Evolutionary conservation across 1,284 basidiomycete species (phyloP), one percentile per base, ranked within the genome.

Genomic region (Rhodotorula sp.): DNA sequence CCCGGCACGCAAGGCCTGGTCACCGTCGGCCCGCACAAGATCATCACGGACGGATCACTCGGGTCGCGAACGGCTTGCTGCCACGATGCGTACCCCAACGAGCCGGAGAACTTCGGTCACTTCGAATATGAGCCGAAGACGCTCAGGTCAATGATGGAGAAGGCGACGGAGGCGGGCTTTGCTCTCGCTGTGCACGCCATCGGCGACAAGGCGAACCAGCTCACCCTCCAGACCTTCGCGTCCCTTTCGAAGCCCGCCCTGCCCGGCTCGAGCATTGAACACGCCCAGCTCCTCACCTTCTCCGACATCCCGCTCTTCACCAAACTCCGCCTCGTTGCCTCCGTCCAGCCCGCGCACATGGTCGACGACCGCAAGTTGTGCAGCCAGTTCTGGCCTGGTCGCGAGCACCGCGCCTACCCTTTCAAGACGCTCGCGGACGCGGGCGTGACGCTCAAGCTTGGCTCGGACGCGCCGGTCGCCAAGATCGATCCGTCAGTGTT

Each of bases 131-230:
- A 54, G n/a, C 68, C 64, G 3, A 62, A 70, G n/a, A 73, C 74
- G 13, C 71, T 80, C 1, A 62, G 68, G 9, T 62, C 61, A 7
- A 73, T 78, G 64, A 69, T 76, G 28, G 59, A 70, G 55, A 68
- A 67, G 22, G 79, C 74, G 4, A 74, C 71, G 0, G 50, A 59
- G 6, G 57, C 77, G 34, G 75, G 74, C 1, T 72, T 79, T 44
- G 68, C 64, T n/a, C 69, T 80, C 24, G 79, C 79, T 1, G 76
- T 80, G 16, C 79, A 79, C 66, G 78, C 78, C 4, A 78, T 80
- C 50, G 79, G 79, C 7, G 79, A 80, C 71, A 73, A 75, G 24
- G 78, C 79, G 8, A 78, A 78, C 59, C 59, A 67, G 26, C 67
- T 75, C 44, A 70, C 73, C 5, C 75, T 80, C 54, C 59, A 71